Conservation (phyloP, 176 grass and related monocot genomes). For the Bothriochloa decipiens region DNA sequence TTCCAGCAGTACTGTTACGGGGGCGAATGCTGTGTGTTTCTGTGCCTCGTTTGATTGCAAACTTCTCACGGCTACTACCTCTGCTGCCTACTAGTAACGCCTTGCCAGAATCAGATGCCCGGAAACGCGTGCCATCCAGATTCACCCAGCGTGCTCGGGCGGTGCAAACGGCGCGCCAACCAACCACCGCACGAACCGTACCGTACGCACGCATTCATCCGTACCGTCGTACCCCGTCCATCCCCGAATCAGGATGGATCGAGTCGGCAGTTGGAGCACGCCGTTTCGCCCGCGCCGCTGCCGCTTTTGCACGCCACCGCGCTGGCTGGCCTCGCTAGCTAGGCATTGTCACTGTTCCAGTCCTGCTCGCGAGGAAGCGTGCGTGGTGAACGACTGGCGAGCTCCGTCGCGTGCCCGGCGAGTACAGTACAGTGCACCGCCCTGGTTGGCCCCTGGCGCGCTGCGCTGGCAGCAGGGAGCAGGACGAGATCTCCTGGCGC, state of each 20-base stretch:
- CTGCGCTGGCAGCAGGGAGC: neutral
- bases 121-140: slow-evolving; percentile 14
- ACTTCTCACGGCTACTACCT: neutral
- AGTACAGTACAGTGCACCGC: neutral
- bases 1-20: neutral
- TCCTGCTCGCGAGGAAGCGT: neutral
- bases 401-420: neutral
- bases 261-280: slow-evolving; percentile 33
- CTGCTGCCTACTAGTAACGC: neutral
- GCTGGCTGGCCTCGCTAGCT: neutral
- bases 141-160: neutral
- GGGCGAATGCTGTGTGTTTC: neutral
- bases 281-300: slow-evolving; percentile 13
- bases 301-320: neutral
- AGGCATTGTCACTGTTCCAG: neutral
- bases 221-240: neutral
- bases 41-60: neutral
- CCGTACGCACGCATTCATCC: neutral
- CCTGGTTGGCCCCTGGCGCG: neutral
- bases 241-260: neutral
- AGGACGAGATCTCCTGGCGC: neutral
- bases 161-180: neutral
- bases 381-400: neutral
- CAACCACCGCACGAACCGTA: slow-evolving; percentile 43
- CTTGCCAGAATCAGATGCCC: neutral